Evolutionary conservation across 2,329 filamentous ascomycete genomes (phyloP).

Genomic region (Lecanicillium sp.): DNA sequence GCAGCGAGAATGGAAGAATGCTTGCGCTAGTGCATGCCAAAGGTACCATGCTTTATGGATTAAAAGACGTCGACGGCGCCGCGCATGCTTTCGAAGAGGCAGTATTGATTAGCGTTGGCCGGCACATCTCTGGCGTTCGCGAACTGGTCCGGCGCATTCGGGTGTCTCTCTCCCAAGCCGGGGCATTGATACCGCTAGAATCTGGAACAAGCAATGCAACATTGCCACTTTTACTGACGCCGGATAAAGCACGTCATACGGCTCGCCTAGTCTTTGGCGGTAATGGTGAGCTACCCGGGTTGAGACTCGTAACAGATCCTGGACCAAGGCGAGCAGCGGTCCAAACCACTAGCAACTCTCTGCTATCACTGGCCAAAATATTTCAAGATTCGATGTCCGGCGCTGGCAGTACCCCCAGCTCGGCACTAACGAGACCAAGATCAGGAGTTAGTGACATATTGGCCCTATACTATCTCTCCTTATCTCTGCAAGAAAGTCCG

Average conservation of each 20-base stretch:
- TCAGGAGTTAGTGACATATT: slow-evolving; percentile 86
- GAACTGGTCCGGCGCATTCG: slow-evolving; percentile 74
- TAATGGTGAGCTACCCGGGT: slow-evolving; percentile 69
- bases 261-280: slow-evolving; percentile 73
- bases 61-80: slow-evolving; percentile 73
- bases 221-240: slow-evolving; percentile 66
- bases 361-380: slow-evolving; percentile 92
- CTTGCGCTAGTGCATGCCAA: slow-evolving; percentile 93
- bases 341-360: slow-evolving; percentile 89
- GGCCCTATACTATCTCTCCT: slow-evolving; percentile 87
- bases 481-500: slow-evolving; percentile 90
- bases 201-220: not conserved
- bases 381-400: slow-evolving; percentile 93
- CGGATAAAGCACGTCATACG: slow-evolving; percentile 75
- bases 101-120: slow-evolving; percentile 77
- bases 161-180: slow-evolving; percentile 49
- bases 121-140: slow-evolving; percentile 60
- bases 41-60: slow-evolving; percentile 92
- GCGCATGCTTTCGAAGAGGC: slow-evolving; percentile 91
- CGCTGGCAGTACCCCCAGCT: slow-evolving; percentile 43
- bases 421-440: slow-evolving; percentile 49
- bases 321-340: slow-evolving; percentile 70
- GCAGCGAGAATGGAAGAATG: slow-evolving; percentile 83
- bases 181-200: slow-evolving; percentile 7
- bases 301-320: slow-evolving; percentile 63